Evolutionary conservation across 2,329 filamentous ascomycete genomes (phyloP), one percentile per base, ranked within the genome.

Genomic region (Penicillium freii): DNA sequence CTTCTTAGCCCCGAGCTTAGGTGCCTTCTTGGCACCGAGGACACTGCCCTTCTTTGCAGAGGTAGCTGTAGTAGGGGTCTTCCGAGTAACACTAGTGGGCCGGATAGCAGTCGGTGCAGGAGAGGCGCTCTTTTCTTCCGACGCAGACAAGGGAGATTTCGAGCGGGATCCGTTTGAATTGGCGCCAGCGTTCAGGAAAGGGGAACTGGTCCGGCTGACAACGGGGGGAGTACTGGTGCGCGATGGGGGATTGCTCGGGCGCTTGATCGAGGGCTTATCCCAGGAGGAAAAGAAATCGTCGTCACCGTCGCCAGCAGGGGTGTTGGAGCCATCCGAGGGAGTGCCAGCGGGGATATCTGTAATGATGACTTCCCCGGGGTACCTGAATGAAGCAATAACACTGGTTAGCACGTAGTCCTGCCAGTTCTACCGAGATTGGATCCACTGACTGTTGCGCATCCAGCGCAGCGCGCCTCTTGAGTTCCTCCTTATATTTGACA

Each of bases 281-380:
- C 93, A 99, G 0, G 92, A 97, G 10, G 93, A 96, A 78, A 99
- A 99, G 82, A 99, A 99, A 74, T 97, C 94, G 70, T 97, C 92
- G 21, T 88, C 87, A 23, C 85, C 82, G 65, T 96, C 92, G 65
- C 87, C 89, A 45, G 89, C 84, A n/a, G 92, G 90, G 11, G 91
- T 95, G 64, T 83, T 85, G 38, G 85, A 81, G 64, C 84, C 87
- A 59, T 91, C 87, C 52, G 78, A 79, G 48, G 83, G 79, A 25
- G 78, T 80, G 51, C 86, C 83, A 61, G 83, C 81, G 55, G 78
- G 77, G 33, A 84, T 80, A 68, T 97, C 94, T 56, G 87, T 89
- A 64, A 97, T 87, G 25, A 93, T 84, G 31, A 97, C 92, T 74
- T 96, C 91, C 34, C 85, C 82, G 11, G 93, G 93, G 75, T 88